phyloP scores from a whole-genome alignment of 495 filamentous ascomycete species.

The Hypomontagnella monticulosa region DNA sequence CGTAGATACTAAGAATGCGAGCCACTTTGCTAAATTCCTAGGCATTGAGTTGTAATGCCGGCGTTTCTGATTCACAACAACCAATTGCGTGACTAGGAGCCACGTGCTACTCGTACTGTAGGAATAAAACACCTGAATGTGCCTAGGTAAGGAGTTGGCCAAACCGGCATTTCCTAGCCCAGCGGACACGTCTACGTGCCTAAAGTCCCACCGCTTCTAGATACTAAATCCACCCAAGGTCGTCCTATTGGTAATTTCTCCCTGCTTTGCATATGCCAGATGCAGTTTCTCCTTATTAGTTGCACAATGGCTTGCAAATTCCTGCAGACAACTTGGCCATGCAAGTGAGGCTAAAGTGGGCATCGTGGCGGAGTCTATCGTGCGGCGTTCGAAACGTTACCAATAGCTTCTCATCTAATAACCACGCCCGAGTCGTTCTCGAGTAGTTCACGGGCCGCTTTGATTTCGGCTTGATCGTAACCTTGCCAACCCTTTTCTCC shows the following conservation, averaged over 20 bases:
- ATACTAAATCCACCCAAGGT: constrained; percentile 32
- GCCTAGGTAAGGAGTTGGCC: constrained; percentile 24
- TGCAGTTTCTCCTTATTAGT: constrained; percentile 28
- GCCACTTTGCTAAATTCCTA: constrained; percentile 29
- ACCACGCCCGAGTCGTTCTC: constrained; percentile 50
- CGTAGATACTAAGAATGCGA: constrained; percentile 25
- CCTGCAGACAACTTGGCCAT: constrained; percentile 19
- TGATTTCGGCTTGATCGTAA: constrained; percentile 77
- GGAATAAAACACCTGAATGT: constrained; percentile 22
- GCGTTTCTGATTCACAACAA: constrained; percentile 26
- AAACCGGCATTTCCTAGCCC: constrained; percentile 32
- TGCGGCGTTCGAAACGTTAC: constrained; percentile 9
- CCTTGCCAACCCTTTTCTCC: constrained; percentile 74
- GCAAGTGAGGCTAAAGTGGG: constrained; percentile 22
- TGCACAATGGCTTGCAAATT: constrained; percentile 27
- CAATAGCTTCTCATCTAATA: constrained; percentile 46
- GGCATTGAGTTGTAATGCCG: constrained; percentile 29
- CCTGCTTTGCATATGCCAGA: constrained; percentile 29
- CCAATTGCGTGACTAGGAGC: constrained; percentile 38
- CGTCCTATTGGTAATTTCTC: constrained; percentile 30
- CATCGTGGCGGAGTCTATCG: constrained; percentile 19
- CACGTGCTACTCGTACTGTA: constrained; percentile 46
- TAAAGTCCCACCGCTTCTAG: constrained; percentile 43
- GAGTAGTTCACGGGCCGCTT: constrained; percentile 79
- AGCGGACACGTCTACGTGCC: constrained; percentile 42